Percentiles rank a stretch among this genome's conserved stretches.
Conservation (phyloP, 2,329 filamentous ascomycete genomes). For the Colletotrichum magnum region DNA sequence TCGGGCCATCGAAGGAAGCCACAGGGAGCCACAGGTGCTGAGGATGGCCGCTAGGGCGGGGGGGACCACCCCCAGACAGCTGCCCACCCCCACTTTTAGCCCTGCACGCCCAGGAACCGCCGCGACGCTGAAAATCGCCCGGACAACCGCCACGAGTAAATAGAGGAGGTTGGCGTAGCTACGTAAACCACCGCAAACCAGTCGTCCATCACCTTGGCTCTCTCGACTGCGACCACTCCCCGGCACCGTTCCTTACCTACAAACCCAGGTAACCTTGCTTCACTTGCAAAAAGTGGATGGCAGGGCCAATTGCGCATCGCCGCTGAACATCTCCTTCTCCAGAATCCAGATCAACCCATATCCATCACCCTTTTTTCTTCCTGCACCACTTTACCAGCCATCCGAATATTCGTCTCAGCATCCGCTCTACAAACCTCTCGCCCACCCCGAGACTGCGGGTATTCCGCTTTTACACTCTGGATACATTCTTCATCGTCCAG, state of each 20-base stretch:
- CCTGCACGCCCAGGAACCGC: slow-evolving; percentile 38
- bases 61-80: not conserved
- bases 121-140: slow-evolving; percentile 40
- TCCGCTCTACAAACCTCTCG: slow-evolving; percentile 33
- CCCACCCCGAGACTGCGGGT: slow-evolving; percentile 25
- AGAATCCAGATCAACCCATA: slow-evolving; percentile 34
- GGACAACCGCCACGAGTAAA: slow-evolving; percentile 42
- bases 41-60: not conserved
- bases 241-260: not conserved
- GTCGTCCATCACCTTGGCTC: slow-evolving; percentile 11
- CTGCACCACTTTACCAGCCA: slow-evolving; percentile 41
- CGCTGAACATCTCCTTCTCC: slow-evolving; percentile 17
- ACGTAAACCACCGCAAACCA: slow-evolving; percentile 30
- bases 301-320: slow-evolving; percentile 40
- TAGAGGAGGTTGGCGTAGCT: slow-evolving; percentile 43
- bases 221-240: slow-evolving; percentile 7
- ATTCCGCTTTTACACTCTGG: slow-evolving; percentile 27
- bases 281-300: slow-evolving; percentile 36
- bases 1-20: slow-evolving; percentile 18
- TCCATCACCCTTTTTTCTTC: slow-evolving; percentile 31
- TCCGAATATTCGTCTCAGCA: slow-evolving; percentile 42
- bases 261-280: slow-evolving; percentile 1
- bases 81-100: slow-evolving; percentile 11
- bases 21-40: not conserved
- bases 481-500: slow-evolving; percentile 13